Evolutionary conservation across 495 filamentous ascomycete species (phyloP).

Genomic region (Lichina pygmaea): DNA sequence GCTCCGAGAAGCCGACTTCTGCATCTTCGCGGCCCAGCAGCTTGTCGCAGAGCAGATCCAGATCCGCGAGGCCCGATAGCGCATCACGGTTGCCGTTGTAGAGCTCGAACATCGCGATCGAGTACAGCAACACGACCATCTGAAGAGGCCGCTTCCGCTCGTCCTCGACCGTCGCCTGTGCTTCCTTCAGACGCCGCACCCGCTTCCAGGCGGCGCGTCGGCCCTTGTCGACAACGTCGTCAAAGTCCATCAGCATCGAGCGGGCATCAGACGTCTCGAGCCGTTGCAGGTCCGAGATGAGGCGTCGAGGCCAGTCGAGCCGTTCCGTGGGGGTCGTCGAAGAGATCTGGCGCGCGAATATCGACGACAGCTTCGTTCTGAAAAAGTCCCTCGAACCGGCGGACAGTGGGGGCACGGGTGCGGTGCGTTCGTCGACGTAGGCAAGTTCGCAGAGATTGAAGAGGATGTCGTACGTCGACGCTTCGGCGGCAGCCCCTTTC

Average conservation of each 20-base stretch:
- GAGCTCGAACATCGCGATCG: slow-evolving; percentile 65
- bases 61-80: slow-evolving; percentile 42
- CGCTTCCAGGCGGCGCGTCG: slow-evolving; percentile 34
- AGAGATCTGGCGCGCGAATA: slow-evolving; percentile 41
- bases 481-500: slow-evolving; percentile 7
- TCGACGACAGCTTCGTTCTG: slow-evolving; percentile 35
- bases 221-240: slow-evolving; percentile 29
- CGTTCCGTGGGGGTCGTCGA: background rate
- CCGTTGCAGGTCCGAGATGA: no score
- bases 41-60: slow-evolving; percentile 43
- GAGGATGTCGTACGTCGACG: slow-evolving; percentile 8
- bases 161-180: slow-evolving; percentile 7
- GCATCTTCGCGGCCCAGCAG: slow-evolving; percentile 22
- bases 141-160: slow-evolving; percentile 15
- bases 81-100: slow-evolving; percentile 74
- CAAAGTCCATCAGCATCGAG: slow-evolving; percentile 20
- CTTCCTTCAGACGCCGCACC: slow-evolving; percentile 26
- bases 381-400: slow-evolving; percentile 38
- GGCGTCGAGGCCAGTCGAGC: no score
- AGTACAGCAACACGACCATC: slow-evolving; percentile 58
- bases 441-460: slow-evolving; percentile 11
- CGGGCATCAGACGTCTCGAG: no score
- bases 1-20: slow-evolving; percentile 37
- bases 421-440: slow-evolving; percentile 15
- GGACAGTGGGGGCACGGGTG: slow-evolving; percentile 21